Evolutionary conservation across 208 protist genomes (phyloP).

Genomic region (Porcisia deanei): DNA sequence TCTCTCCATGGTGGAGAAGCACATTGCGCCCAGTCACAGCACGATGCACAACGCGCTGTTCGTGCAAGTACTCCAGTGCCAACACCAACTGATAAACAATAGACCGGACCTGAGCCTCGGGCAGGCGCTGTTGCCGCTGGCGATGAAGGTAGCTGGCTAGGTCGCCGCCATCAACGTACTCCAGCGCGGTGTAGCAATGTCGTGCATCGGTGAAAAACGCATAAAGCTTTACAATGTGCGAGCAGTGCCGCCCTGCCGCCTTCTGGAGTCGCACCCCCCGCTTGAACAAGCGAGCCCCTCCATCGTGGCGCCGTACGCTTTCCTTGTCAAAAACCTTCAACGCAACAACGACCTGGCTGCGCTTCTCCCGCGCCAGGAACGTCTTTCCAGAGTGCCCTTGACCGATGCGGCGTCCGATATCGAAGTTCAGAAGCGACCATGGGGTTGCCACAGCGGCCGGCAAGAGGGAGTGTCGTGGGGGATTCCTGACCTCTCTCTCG

Average conservation of each 20-base stretch:
- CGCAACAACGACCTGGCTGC: slow-evolving; percentile 45
- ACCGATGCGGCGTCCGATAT: slow-evolving; percentile 47
- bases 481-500: neutral
- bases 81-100: slow-evolving; percentile 38
- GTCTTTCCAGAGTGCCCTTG: slow-evolving; percentile 43
- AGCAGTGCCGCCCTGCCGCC: slow-evolving; percentile 76
- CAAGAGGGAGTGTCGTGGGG: neutral
- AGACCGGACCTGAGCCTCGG: slow-evolving; percentile 29
- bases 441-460: neutral
- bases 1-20: slow-evolving; percentile 39
- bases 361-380: slow-evolving; percentile 50
- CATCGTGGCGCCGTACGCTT: neutral
- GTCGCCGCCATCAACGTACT: slow-evolving; percentile 95
- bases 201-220: slow-evolving; percentile 97
- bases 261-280: slow-evolving; percentile 97
- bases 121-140: slow-evolving; percentile 16
- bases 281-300: slow-evolving; percentile 35
- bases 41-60: slow-evolving; percentile 69
- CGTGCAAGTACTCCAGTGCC: slow-evolving; percentile 62
- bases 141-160: slow-evolving; percentile 38
- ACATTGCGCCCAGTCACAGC: slow-evolving; percentile 84
- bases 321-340: slow-evolving; percentile 59
- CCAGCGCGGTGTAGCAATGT: slow-evolving; percentile 96
- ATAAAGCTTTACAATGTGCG: slow-evolving; percentile 95
- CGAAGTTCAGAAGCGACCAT: slow-evolving; percentile 59